Evolutionary conservation across 768 basidiomycete genomes (phyloP).

Genomic region (Podaxis pistillaris): DNA sequence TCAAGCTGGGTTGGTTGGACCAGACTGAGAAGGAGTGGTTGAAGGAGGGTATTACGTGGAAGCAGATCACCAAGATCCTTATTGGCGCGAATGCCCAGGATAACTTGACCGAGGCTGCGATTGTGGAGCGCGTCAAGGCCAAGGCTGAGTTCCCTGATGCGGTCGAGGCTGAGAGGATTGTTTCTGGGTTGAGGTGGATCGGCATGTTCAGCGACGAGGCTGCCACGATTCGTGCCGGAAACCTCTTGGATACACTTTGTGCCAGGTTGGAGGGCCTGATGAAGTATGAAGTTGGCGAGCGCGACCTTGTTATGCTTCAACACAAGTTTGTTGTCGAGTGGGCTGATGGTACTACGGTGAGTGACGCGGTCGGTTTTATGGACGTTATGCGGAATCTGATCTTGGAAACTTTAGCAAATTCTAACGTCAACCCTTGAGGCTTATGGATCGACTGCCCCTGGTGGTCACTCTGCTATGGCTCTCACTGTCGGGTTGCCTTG

Average conservation of each 20-base stretch:
- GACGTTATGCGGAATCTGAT: slow-evolving; percentile 7
- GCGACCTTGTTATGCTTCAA: slow-evolving; percentile 96
- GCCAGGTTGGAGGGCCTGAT: slow-evolving; percentile 87
- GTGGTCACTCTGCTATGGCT: slow-evolving; percentile 90
- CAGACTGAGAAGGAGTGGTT: slow-evolving; percentile 77
- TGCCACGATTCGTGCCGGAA: slow-evolving; percentile 60
- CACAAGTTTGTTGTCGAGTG: slow-evolving; percentile 96
- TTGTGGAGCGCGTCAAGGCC: slow-evolving; percentile 68
- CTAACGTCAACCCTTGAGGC: slow-evolving; percentile 89
- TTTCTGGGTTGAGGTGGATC: slow-evolving; percentile 91
- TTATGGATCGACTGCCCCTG: slow-evolving; percentile 65
- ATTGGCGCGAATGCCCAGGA: slow-evolving; percentile 62
- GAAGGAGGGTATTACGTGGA: slow-evolving; percentile 73
- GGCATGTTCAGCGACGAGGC: slow-evolving; percentile 81
- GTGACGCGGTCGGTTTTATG: slow-evolving; percentile 19
- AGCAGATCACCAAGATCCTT: slow-evolving; percentile 75
- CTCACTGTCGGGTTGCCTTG: slow-evolving; percentile 89
- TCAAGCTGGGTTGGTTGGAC: slow-evolving; percentile 85
- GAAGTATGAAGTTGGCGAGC: slow-evolving; percentile 87
- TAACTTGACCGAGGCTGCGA: slow-evolving; percentile 46
- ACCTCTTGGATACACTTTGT: slow-evolving; percentile 93
- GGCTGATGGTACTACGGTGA: slow-evolving; percentile 73
- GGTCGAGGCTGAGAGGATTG: slow-evolving; percentile 70
- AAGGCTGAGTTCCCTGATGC: slow-evolving; percentile 73
- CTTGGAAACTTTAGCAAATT: slow-evolving; percentile 51